Evolutionary conservation across 75 land plant genomes (phyloP), one percentile per base, ranked within the genome.

Genomic region (Pseudotsuga menziesii): DNA sequence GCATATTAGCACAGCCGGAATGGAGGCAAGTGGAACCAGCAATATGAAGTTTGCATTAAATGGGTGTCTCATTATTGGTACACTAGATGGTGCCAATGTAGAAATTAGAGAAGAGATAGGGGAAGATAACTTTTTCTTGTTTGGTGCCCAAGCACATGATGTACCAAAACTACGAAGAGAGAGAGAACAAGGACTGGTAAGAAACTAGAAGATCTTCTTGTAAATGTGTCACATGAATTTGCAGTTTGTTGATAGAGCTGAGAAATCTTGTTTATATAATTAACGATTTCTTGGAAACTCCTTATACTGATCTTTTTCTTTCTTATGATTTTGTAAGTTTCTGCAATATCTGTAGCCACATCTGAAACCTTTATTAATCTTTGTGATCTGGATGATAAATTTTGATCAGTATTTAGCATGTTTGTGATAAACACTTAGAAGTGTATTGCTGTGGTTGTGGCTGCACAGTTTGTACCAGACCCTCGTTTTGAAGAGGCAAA

Each of bases 11-110:
- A 95, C 98, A 41, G 98, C 99, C n/a, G 98, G 99, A 59, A 93
- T 95, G 98, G 98, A 97, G 78, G 98, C 99, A 19, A 94, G 98
- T 85, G 99, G 99, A 39, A 94, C 99, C 13, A 97, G 99, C 83
- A 97, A 97, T 85, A 97, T 97, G 99, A 97, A 97, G 82, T 97
- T 97, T 82, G 85, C 95, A 58, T 80, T 97, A 23, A 97, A 94
- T 84, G 99, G 99, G 14, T 94, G 99, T 84, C 80, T 97, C 27
- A 89, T 97, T 52, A 94, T 97, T 78, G 99, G 99, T 54, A 97
- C 99, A 66, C 73, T 97, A 56, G 99, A 94, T 88, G 98, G 99
- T 27, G 98, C 99, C 26, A 97, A 97, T 79, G 92, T 97, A 25
- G 99, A 97, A 78, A 97, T 97, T 74, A 92, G 99, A 74, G 94